phyloP scores from a whole-genome alignment of 2,329 filamentous ascomycete species.

The Alternaria ethzedia region DNA sequence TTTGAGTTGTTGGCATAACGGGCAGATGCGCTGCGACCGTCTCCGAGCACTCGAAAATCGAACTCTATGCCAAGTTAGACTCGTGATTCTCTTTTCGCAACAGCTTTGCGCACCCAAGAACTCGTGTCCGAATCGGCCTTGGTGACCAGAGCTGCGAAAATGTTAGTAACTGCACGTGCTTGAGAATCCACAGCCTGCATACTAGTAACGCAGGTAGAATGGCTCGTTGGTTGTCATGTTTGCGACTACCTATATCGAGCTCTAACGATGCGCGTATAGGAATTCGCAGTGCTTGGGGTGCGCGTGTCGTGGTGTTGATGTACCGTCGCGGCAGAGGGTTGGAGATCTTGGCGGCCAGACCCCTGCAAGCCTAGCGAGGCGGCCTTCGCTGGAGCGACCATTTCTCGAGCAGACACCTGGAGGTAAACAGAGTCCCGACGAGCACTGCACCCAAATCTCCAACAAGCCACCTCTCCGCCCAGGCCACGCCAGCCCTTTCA shows the following conservation, averaged over 20 bases:
- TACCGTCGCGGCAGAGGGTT: conserved; percentile 15
- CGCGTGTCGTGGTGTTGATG: conserved; percentile 12
- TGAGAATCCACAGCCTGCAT: conserved; percentile 49
- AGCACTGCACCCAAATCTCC: conserved; percentile 27
- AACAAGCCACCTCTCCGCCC: conserved; percentile 24
- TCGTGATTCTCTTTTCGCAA: neutral
- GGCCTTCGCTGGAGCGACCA: conserved; percentile 26
- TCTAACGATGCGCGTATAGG: neutral
- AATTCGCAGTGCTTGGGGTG: neutral
- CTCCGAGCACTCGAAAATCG: conserved; percentile 89
- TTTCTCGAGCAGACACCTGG: conserved; percentile 49
- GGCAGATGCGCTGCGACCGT: conserved; percentile 90
- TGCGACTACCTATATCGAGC: neutral
- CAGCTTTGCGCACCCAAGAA: conserved; percentile 74
- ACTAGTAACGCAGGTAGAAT: conserved; percentile 99
- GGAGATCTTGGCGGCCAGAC: conserved; percentile 34
- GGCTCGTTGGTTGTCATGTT: conserved; percentile 77
- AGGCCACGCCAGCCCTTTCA: conserved; percentile 22
- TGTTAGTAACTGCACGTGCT: conserved; percentile 26
- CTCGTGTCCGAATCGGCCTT: conserved; percentile 96
- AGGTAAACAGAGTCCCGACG: conserved; percentile 35
- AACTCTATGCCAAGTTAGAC: conserved; percentile 71
- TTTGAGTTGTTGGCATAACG: conserved; percentile 99
- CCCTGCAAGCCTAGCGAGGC: conserved; percentile 29
- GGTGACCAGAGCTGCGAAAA: conserved; percentile 83